Evolutionary conservation across 2,329 filamentous ascomycete species (phyloP).

Genomic region (Pseudogymnoascus sp.): DNA sequence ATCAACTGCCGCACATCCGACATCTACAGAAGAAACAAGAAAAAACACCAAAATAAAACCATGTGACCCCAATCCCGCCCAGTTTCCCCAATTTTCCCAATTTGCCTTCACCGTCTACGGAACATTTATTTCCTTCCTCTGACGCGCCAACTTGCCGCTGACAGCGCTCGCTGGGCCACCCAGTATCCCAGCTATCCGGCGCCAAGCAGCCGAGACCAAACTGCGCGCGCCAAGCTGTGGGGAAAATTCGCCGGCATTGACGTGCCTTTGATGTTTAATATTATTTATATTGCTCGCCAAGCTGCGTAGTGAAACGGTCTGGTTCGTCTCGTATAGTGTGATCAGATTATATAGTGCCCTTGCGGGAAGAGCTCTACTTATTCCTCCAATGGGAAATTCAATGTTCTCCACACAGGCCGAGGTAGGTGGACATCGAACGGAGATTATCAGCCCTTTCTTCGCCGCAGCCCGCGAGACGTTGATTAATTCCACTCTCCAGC

Average conservation of each 20-base stretch:
- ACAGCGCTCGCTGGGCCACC: not conserved
- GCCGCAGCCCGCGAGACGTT: not conserved
- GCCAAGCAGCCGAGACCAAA: not conserved
- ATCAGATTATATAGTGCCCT: not conserved
- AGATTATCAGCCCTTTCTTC: not conserved
- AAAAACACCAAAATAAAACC: not conserved
- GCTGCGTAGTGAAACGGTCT: not conserved
- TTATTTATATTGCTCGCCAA: not conserved
- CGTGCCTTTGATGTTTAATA: not conserved
- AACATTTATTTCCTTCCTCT: slow-evolving; percentile 1
- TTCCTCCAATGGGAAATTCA: slow-evolving; percentile 2
- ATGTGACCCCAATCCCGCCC: not conserved
- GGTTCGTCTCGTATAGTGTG: not conserved
- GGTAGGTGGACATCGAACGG: not conserved
- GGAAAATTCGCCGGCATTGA: not conserved
- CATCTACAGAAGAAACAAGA: not conserved
- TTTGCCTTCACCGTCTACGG: not conserved
- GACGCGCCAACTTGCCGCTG: not conserved
- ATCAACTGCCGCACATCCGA: not conserved
- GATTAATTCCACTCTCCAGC: not conserved
- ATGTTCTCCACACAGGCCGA: not conserved
- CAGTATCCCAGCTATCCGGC: not conserved
- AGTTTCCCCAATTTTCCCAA: not conserved
- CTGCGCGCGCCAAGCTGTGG: not conserved
- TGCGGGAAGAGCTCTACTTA: not conserved